phyloP scores from a whole-genome alignment of 2,329 filamentous ascomycete genomes.

The Penicillium nordicum region DNA sequence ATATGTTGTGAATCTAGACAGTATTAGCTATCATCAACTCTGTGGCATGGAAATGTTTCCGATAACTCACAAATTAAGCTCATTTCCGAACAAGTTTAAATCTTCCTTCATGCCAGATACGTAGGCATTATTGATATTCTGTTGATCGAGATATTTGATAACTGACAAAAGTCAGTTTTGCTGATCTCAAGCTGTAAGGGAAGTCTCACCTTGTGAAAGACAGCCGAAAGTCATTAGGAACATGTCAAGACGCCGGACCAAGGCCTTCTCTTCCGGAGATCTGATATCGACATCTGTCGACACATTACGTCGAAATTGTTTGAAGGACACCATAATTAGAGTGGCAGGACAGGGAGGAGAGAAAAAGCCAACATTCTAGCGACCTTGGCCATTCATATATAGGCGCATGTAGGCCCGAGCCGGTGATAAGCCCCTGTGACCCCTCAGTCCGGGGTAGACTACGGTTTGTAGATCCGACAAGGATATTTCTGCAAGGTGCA shows the following conservation, averaged over 20 bases:
- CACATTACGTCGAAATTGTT: conserved; percentile 12
- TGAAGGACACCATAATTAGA: conserved; percentile 13
- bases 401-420: neutral
- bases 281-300: conserved; percentile 9
- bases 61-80: conserved; percentile 21
- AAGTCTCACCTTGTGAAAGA: conserved; percentile 35
- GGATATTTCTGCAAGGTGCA: neutral
- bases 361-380: neutral
- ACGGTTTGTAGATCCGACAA: conserved; percentile 7
- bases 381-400: neutral
- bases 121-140: conserved; percentile 29
- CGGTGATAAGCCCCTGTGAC: neutral
- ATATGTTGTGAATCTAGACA: conserved; percentile 37
- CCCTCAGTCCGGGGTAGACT: conserved; percentile 4
- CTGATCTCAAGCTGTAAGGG: neutral
- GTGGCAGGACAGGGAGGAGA: neutral
- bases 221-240: conserved; percentile 43
- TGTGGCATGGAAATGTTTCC: too few species aligned
- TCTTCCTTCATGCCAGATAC: conserved; percentile 29
- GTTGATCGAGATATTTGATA: conserved; percentile 26
- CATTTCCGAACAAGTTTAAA: conserved; percentile 20
- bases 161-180: conserved; percentile 10
- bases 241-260: conserved; percentile 39
- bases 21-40: neutral
- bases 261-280: conserved; percentile 34